Conservation (phyloP, 192 early-diverging fungal species). For the Coemansia sp. region DNA sequence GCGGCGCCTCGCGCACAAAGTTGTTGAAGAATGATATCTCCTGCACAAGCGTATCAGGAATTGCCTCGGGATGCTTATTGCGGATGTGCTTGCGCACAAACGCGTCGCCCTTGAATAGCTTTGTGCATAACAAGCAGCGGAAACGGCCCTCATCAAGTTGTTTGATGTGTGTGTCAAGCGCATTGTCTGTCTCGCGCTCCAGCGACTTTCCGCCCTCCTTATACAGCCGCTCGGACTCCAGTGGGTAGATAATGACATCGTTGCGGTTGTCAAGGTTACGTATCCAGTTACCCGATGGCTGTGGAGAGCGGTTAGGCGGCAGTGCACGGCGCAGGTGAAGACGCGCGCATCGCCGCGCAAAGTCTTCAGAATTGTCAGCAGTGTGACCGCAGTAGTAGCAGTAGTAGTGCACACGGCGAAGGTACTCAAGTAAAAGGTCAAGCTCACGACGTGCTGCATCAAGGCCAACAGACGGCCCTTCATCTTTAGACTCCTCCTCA, state of each 20-base stretch:
- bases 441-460: constrained; percentile 49
- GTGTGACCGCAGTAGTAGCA: constrained; percentile 95
- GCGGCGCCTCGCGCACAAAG: constrained; percentile 84
- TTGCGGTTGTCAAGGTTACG: constrained; percentile 53
- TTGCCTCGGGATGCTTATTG: constrained; percentile 78
- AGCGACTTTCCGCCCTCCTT: constrained; percentile 55
- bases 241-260: constrained; percentile 56
- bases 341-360: constrained; percentile 70
- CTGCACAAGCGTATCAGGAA: constrained; percentile 57
- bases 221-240: constrained; percentile 47
- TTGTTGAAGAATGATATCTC: constrained; percentile 84
- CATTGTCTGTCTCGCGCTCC: constrained; percentile 50
- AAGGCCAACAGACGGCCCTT: constrained; percentile 14
- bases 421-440: constrained; percentile 83
- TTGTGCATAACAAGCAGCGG: constrained; percentile 85
- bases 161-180: constrained; percentile 47
- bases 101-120: constrained; percentile 91
- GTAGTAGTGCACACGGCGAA: constrained; percentile 87
- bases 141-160: constrained; percentile 74
- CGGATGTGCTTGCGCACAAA: constrained; percentile 95
- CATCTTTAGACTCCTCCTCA: constrained; percentile 12
- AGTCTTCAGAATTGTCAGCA: constrained; percentile 80
- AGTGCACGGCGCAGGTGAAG: constrained; percentile 57
- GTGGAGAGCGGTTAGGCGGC: constrained; percentile 25
- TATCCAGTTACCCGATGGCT: constrained; percentile 48